Evolutionary conservation across 768 basidiomycete species (phyloP).

Genomic region (Russula brevipes): DNA sequence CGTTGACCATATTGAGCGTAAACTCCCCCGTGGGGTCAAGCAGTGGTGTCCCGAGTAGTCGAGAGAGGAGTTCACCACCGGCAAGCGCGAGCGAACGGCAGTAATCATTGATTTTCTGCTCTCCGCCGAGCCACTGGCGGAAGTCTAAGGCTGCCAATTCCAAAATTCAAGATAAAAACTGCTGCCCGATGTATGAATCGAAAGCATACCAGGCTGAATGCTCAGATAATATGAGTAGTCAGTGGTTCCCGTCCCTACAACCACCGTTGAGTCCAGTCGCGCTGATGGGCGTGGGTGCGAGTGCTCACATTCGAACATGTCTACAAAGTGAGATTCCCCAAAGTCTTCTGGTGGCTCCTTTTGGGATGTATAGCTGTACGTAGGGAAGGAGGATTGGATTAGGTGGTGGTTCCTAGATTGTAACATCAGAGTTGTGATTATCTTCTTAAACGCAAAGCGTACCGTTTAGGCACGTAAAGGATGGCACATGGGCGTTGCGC

Average conservation of each 20-base stretch:
- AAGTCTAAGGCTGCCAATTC: constrained; percentile 57
- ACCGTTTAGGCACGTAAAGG: constrained; percentile 69
- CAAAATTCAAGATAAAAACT: neutral
- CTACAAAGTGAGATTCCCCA: constrained; percentile 38
- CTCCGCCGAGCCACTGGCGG: constrained; percentile 69
- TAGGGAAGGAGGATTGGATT: constrained; percentile 56
- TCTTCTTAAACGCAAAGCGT: constrained; percentile 15
- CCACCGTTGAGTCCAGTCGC: neutral
- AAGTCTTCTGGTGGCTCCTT: constrained; percentile 33
- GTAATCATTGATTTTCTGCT: constrained; percentile 63
- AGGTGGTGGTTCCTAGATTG: constrained; percentile 55
- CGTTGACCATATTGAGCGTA: constrained; percentile 67
- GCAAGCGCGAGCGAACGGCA: constrained; percentile 61
- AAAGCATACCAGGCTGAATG: constrained; percentile 44
- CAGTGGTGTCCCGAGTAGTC: constrained; percentile 54
- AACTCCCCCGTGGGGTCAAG: constrained; percentile 55
- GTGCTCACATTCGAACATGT: constrained; percentile 50
- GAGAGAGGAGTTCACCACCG: constrained; percentile 58
- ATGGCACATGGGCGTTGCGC: constrained; percentile 62
- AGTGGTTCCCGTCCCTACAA: constrained; percentile 58
- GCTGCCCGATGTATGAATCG: neutral
- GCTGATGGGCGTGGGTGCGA: neutral
- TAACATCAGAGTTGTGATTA: neutral
- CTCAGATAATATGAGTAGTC: constrained; percentile 52
- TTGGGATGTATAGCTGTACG: constrained; percentile 48